These are phyloP conservation scores for Aspergillus versicolor DNA, from an alignment of 2,329 filamentous ascomycete genomes.

Conservation along the genomic window DNA sequence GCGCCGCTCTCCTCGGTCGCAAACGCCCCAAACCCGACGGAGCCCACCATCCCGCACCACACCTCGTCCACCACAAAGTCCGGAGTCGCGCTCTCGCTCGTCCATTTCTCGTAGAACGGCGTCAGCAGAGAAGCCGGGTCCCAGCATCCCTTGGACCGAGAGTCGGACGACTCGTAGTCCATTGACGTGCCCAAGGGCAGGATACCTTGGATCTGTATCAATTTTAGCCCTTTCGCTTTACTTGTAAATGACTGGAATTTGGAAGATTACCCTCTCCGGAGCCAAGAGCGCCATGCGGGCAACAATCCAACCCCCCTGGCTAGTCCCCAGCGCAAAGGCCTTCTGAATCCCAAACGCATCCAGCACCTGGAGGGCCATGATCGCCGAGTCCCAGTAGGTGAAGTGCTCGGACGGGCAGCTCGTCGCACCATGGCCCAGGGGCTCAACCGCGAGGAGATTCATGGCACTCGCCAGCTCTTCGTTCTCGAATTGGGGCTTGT, in stretches of 20 bases:
- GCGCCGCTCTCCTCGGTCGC: slow-evolving; percentile 36
- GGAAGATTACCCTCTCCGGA: slow-evolving; percentile 43
- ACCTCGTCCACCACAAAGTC: slow-evolving; percentile 44
- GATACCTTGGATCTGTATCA: slow-evolving; percentile 48
- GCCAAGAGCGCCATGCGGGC: slow-evolving; percentile 54
- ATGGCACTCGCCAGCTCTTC: slow-evolving; percentile 35
- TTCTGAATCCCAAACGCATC: slow-evolving; percentile 47
- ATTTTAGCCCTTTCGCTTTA: neutral
- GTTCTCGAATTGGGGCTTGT: slow-evolving; percentile 41
- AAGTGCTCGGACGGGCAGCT: slow-evolving; percentile 46
- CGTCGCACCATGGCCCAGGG: slow-evolving; percentile 54
- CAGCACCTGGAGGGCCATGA: slow-evolving; percentile 57
- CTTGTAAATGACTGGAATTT: neutral
- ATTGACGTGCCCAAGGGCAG: slow-evolving; percentile 54
- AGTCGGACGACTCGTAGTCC: slow-evolving; percentile 49
- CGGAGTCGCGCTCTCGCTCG: slow-evolving; percentile 37
- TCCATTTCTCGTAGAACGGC: slow-evolving; percentile 42
- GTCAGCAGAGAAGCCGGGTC: slow-evolving; percentile 38
- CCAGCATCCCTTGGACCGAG: slow-evolving; percentile 50
- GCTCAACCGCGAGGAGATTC: slow-evolving; percentile 56
- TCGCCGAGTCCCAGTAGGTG: slow-evolving; percentile 57
- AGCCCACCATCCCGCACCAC: slow-evolving; percentile 48
- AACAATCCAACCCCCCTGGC: slow-evolving; percentile 55
- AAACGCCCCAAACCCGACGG: slow-evolving; percentile 48
- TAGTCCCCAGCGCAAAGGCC: slow-evolving; percentile 52